Base-by-base conservation (phyloP, 345 rosid species). In the Hypericum androsaemum region DNA sequence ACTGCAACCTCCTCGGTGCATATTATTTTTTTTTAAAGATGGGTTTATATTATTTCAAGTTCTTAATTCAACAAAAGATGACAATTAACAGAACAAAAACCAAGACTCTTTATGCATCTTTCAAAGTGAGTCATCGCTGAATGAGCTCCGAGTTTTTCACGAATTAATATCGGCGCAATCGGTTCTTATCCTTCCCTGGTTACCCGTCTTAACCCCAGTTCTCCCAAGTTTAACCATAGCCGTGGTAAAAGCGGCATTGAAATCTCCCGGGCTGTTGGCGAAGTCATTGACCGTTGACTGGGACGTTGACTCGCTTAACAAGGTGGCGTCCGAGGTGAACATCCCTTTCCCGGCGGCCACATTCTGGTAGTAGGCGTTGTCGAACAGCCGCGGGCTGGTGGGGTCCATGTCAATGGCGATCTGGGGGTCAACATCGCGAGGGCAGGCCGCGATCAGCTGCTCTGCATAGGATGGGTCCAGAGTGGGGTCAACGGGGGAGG, bases 171-270 rank as follows among this genome's bases (percentile, higher is more conserved):
- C 58, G n/a, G 83, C 40, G 73, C 95, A 87, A 15, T 79, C 96
- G 17, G 15, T 67, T 22, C 98, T 71, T 46, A 87, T 82, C 64
- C 75, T 68, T 47, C 96, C 96, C 58, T 71, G 60, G 1, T 44
- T 68, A 10, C 92, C 81, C n/a, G 80, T 78, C 68, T 78, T 81
- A 48, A 78, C 71, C 0, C 82, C 84, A 13, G 73, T 80, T 50
- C 94, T 83, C 10, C 98, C 98, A 2, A 85, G 95, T 51, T 81
- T 85, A 67, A 64, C 77, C 89, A 92, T 88, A 0, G 95, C 86
- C 0, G 63, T 22, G 11, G 1, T 50, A 43, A 92, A 92, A 10
- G 96, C 96, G 3, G 13, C 66, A 41, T 74, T 69, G 54, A 92
- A 92, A 37, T 69, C 72, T 5, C 58, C 77, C 0, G 73, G 64